Percentiles rank a stretch among this genome's conserved stretches.
Evolutionary conservation across 2,329 filamentous ascomycete genomes (phyloP).

Genomic region (Penicillium frequentans): DNA sequence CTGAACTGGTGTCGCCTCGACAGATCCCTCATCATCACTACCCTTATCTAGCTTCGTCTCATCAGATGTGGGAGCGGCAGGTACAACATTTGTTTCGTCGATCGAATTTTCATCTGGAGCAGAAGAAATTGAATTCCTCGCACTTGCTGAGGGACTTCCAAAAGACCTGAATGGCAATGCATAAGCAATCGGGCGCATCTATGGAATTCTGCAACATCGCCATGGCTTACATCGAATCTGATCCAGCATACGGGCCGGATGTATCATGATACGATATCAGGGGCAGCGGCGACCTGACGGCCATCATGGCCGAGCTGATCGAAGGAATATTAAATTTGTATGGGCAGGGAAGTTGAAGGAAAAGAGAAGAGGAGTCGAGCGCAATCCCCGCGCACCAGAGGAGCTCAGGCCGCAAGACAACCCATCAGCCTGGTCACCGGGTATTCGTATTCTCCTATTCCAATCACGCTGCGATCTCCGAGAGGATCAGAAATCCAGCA

Average conservation of each 20-base stretch:
- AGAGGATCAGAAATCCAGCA: not conserved
- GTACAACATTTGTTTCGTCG: not conserved
- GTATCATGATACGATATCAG: constrained; percentile 22
- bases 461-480: not conserved
- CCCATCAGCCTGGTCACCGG: constrained; percentile 4
- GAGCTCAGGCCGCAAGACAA: constrained; percentile 15
- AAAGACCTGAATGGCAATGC: constrained; percentile 17
- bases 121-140: constrained; percentile 5
- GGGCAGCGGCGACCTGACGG: constrained; percentile 29
- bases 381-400: constrained; percentile 8
- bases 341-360: constrained; percentile 5
- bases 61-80: not conserved
- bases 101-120: constrained; percentile 1
- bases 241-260: constrained; percentile 14
- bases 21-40: not conserved
- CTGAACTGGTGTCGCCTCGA: constrained; percentile 3
- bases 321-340: not conserved
- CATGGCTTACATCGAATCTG: constrained; percentile 22
- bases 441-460: constrained; percentile 2
- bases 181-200: not conserved
- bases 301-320: constrained; percentile 25
- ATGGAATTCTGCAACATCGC: not conserved
- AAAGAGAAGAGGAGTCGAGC: constrained; percentile 1
- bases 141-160: constrained; percentile 7
- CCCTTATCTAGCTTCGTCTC: not conserved